These are phyloP conservation scores for Pythium biforme DNA, from an alignment of 352 stramenopile genomes.

Conservation along the genomic window DNA sequence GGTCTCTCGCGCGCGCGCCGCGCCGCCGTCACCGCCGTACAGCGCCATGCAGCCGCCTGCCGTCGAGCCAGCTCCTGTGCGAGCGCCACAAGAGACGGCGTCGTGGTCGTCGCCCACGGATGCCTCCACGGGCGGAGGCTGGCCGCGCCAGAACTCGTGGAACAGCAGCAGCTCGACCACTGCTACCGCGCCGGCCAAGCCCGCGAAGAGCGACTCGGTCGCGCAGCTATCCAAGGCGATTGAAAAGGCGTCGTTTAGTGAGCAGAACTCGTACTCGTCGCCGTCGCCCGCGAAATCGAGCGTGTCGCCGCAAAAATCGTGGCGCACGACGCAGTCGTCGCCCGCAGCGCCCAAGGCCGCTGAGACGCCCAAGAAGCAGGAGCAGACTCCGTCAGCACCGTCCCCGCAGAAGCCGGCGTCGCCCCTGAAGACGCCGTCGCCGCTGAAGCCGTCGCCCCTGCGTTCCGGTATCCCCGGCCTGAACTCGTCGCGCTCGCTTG, in stretches of 20 bases:
- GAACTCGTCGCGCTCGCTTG: constrained; percentile 28
- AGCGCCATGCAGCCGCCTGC: background rate
- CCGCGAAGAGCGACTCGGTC: constrained; percentile 42
- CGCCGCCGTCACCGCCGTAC: constrained; percentile 12
- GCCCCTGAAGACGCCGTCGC: constrained; percentile 15
- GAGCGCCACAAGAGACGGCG: background rate
- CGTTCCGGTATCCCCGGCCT: constrained; percentile 36
- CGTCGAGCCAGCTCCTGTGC: background rate
- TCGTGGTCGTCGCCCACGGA: constrained; percentile 31
- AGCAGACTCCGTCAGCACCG: background rate
- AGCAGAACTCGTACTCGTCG: constrained; percentile 6
- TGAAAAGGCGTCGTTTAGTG: constrained; percentile 33
- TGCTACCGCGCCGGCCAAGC: constrained; percentile 22
- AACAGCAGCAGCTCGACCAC: background rate
- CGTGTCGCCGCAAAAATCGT: constrained; percentile 11
- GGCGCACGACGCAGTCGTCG: constrained; percentile 3
- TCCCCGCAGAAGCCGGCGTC: constrained; percentile 12
- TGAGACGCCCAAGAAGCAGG: background rate
- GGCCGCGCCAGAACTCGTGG: constrained; percentile 16
- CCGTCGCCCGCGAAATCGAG: constrained; percentile 8
- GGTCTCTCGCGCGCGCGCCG: constrained; percentile 54
- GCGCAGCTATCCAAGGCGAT: constrained; percentile 43
- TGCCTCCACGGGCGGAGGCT: constrained; percentile 3
- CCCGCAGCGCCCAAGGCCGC: background rate
- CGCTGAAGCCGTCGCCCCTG: constrained; percentile 8